Evolutionary conservation across 2,329 filamentous ascomycete species (phyloP).

Genomic region (Penicillium sp.): DNA sequence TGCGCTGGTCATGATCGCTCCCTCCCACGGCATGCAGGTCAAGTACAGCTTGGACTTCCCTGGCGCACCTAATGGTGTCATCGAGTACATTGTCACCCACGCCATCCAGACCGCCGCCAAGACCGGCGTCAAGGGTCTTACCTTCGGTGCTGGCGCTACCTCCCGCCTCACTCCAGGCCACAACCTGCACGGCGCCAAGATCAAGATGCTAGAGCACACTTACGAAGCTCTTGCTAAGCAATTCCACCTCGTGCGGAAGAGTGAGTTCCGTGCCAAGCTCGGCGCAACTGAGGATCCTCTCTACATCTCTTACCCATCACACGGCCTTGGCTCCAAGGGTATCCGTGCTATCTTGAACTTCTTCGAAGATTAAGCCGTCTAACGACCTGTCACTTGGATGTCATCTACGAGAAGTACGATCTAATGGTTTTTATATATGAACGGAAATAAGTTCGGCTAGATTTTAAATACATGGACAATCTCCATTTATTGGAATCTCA

Average conservation of each 20-base stretch:
- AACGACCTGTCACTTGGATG: neutral
- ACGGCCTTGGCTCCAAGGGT: conserved; percentile 78
- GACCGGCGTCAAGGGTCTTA: conserved; percentile 66
- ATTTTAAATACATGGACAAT: neutral
- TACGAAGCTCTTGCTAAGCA: conserved; percentile 81
- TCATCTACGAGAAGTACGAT: neutral
- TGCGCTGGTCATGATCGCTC: conserved; percentile 78
- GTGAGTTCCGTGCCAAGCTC: conserved; percentile 87
- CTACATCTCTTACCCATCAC: conserved; percentile 86
- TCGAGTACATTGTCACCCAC: conserved; percentile 77
- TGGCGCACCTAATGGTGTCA: conserved; percentile 78
- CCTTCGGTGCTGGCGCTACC: conserved; percentile 82
- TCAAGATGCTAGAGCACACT: conserved; percentile 77
- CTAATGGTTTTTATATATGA: neutral
- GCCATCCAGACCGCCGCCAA: conserved; percentile 63
- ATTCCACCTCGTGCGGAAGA: conserved; percentile 79
- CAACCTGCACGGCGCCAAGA: conserved; percentile 76
- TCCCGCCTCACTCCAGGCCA: conserved; percentile 73
- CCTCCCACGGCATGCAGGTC: conserved; percentile 84
- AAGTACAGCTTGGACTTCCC: conserved; percentile 97
- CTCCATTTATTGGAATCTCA: neutral
- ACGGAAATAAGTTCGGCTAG: neutral
- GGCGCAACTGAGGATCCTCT: conserved; percentile 80
- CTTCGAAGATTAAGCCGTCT: conserved; percentile 63
- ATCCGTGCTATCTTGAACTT: conserved; percentile 86